Percentiles rank a stretch among this genome's conserved stretches.
Evolutionary conservation across 805 yeast genomes (phyloP).

Genomic region (Kluyveromyces nonfermentans): DNA sequence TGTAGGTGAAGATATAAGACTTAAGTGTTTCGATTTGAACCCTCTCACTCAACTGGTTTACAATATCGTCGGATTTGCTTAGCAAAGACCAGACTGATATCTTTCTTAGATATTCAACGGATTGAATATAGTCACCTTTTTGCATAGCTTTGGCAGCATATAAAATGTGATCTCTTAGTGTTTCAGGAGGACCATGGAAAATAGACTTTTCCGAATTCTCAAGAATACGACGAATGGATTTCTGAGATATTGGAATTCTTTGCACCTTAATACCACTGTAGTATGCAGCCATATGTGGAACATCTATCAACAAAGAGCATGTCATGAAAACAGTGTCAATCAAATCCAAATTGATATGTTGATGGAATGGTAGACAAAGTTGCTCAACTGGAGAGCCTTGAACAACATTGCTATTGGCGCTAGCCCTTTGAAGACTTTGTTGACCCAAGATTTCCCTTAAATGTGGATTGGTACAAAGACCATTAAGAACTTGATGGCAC

Average conservation of each 20-base stretch:
- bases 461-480: constrained; percentile 76
- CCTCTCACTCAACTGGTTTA: constrained; percentile 63
- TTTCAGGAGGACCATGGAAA: constrained; percentile 97
- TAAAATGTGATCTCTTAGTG: constrained; percentile 86
- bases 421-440: constrained; percentile 63
- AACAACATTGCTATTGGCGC: constrained; percentile 34
- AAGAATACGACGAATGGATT: constrained; percentile 82
- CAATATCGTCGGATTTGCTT: constrained; percentile 57
- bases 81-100: constrained; percentile 76
- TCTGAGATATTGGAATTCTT: constrained; percentile 47
- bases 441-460: constrained; percentile 92
- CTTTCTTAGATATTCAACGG: constrained; percentile 50
- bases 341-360: constrained; percentile 93
- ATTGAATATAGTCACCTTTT: constrained; percentile 80
- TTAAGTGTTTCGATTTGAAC: constrained; percentile 86
- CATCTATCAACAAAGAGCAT: constrained; percentile 77
- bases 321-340: constrained; percentile 92
- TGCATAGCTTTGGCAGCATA: constrained; percentile 85
- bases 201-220: constrained; percentile 91
- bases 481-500: constrained; percentile 78
- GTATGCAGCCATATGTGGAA: constrained; percentile 78
- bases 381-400: constrained; percentile 34
- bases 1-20: constrained; percentile 84
- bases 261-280: constrained; percentile 52
- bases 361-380: constrained; percentile 91